A percentile compares a stretch with the other conserved stretches of the same genome.
phyloP scores from a whole-genome alignment of 1,284 basidiomycete species.

The Fomitopsis schrenkii region DNA sequence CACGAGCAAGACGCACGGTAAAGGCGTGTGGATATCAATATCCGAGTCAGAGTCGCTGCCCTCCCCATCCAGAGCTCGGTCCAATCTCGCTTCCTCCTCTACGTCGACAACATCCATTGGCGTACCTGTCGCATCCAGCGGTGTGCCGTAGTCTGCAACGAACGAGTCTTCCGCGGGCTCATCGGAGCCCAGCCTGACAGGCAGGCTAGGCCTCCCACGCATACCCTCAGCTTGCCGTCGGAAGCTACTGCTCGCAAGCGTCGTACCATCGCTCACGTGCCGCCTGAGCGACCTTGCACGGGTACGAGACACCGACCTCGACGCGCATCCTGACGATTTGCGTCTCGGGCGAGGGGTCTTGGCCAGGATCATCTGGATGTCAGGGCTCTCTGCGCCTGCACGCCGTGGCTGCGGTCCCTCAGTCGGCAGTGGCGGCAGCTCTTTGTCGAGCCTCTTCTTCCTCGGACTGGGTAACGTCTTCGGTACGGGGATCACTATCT shows the following conservation, averaged over 20 bases:
- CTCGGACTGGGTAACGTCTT: not conserved
- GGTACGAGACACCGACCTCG: conserved; percentile 12
- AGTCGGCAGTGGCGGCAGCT: conserved; percentile 23
- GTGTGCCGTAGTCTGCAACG: conserved; percentile 28
- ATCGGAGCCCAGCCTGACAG: conserved; percentile 12
- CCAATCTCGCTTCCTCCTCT: conserved; percentile 27
- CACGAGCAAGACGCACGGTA: conserved; percentile 55
- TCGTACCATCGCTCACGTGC: conserved; percentile 16
- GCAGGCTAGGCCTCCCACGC: conserved; percentile 7
- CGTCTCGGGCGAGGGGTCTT: conserved; percentile 40
- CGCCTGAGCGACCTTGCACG: conserved; percentile 11
- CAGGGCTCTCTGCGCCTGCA: conserved; percentile 34
- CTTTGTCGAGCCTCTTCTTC: conserved; percentile 16
- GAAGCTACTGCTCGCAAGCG: conserved; percentile 2
- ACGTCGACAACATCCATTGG: conserved; percentile 21
- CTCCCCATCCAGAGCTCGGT: conserved; percentile 34
- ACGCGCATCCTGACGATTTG: conserved; percentile 24
- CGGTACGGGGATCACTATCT: conserved; percentile 4
- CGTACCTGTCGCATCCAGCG: conserved; percentile 22
- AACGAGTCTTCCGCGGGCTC: conserved; percentile 24
- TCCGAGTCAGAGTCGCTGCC: conserved; percentile 60
- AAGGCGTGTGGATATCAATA: conserved; percentile 71
- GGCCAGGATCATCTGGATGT: conserved; percentile 42
- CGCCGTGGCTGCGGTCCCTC: conserved; percentile 7
- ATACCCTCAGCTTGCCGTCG: conserved; percentile 1